These are phyloP conservation scores for Clarireedia homoeocarpa DNA, from an alignment of 2,329 filamentous ascomycete species.

Conservation along the genomic window DNA sequence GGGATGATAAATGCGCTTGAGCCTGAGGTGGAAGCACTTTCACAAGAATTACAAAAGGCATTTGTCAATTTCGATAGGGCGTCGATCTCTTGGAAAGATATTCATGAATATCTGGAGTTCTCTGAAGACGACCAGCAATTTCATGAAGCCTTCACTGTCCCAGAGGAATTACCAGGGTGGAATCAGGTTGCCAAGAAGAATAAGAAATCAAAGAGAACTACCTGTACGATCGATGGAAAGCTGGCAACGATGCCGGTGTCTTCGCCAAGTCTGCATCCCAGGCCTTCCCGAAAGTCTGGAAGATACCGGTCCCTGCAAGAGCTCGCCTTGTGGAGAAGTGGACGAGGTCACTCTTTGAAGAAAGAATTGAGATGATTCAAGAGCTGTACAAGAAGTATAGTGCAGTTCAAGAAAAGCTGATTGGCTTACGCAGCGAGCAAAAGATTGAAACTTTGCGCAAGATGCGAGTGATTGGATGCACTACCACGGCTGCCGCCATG, in stretches of 20 bases:
- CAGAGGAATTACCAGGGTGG: constrained; percentile 29
- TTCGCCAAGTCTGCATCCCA: no score
- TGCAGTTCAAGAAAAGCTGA: constrained; percentile 25
- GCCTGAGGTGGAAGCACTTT: constrained; percentile 37
- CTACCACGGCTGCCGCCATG: constrained; percentile 62
- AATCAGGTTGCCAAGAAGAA: constrained; percentile 37
- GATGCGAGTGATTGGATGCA: constrained; percentile 57
- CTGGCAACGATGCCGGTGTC: no score
- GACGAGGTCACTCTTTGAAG: no score
- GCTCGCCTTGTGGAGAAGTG: constrained; percentile 16
- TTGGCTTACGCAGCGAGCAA: constrained; percentile 13
- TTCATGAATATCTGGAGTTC: constrained; percentile 44
- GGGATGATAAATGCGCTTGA: constrained; percentile 23
- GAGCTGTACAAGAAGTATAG: constrained; percentile 36
- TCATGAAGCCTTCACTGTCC: constrained; percentile 48
- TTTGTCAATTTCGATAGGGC: constrained; percentile 15
- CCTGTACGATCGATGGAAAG: constrained; percentile 46
- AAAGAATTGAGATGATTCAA: constrained; percentile 32
- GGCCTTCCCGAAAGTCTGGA: no score
- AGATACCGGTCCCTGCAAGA: constrained; percentile 36
- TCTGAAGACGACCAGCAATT: constrained; percentile 41
- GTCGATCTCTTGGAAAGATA: constrained; percentile 15
- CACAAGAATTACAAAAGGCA: constrained; percentile 21
- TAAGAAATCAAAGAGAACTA: constrained; percentile 39
- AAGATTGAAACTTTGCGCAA: constrained; percentile 39